Percentiles rank a stretch among this genome's conserved stretches.
Evolutionary conservation across 177 flowering plant genomes (phyloP).

Genomic region (Telopea speciosissima): DNA sequence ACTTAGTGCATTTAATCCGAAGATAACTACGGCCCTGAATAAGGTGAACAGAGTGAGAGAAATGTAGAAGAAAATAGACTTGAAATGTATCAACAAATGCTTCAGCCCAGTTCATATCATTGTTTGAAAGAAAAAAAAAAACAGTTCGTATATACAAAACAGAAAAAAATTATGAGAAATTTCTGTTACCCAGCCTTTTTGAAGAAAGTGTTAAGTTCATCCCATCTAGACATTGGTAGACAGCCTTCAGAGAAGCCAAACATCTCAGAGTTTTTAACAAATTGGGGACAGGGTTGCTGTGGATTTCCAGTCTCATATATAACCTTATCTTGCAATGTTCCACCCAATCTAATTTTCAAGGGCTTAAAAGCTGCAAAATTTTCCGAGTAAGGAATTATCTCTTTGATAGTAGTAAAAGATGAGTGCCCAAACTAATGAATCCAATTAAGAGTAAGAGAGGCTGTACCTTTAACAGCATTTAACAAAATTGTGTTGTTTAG

Average conservation of each 20-base stretch:
- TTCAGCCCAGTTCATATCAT: background rate
- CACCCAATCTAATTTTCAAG: slow-evolving; percentile 79
- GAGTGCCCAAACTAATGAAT: background rate
- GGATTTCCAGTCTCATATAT: slow-evolving; percentile 41
- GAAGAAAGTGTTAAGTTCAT: slow-evolving; percentile 69
- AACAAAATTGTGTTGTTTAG: slow-evolving; percentile 52
- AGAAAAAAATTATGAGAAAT: background rate
- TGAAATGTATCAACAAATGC: background rate
- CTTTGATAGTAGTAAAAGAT: background rate
- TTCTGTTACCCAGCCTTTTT: slow-evolving; percentile 48
- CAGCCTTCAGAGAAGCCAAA: slow-evolving; percentile 77
- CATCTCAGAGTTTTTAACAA: slow-evolving; percentile 42
- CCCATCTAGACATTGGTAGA: slow-evolving; percentile 78
- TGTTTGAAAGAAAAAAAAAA: too few relatives aligned
- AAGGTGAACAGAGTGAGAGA: background rate
- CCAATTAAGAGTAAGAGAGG: background rate
- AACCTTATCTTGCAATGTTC: slow-evolving; percentile 76
- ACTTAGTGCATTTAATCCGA: slow-evolving; percentile 81
- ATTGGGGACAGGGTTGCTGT: slow-evolving; percentile 42
- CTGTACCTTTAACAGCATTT: slow-evolving; percentile 72
- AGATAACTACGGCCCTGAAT: slow-evolving; percentile 63
- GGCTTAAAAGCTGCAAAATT: slow-evolving; percentile 66
- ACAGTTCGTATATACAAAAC: background rate
- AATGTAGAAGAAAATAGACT: background rate
- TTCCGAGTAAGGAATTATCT: background rate